Conservation (phyloP, 495 filamentous ascomycete genomes). For the Cercophora sp. region DNA sequence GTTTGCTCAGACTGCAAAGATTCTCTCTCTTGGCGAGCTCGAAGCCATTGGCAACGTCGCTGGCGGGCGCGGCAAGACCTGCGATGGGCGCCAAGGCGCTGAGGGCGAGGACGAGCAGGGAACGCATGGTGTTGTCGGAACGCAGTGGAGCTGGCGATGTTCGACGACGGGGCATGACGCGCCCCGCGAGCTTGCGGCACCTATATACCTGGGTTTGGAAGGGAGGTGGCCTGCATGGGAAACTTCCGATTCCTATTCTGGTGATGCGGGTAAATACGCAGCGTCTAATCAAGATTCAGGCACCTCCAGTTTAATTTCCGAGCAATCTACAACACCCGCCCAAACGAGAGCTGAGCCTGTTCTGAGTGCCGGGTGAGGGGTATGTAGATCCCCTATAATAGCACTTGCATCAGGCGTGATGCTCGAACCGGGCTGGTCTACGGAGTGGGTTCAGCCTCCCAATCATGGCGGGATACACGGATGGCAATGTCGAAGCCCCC, state of each 20-base stretch:
- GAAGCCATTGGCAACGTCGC: not conserved
- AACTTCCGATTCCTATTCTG: not conserved
- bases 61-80: slow-evolving; percentile 28
- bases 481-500: too few species aligned
- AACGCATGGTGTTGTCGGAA: slow-evolving; percentile 26
- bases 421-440: too few species aligned
- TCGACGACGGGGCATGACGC: not conserved
- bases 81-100: slow-evolving; percentile 29
- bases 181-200: not conserved
- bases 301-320: slow-evolving; percentile 8
- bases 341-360: not conserved
- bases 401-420: too few species aligned
- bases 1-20: slow-evolving; percentile 36
- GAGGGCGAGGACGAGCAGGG: slow-evolving; percentile 27
- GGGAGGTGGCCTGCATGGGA: not conserved
- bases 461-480: too few species aligned
- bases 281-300: slow-evolving; percentile 4
- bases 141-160: not conserved
- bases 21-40: slow-evolving; percentile 38
- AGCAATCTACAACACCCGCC: not conserved
- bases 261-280: slow-evolving; percentile 6
- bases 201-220: not conserved
- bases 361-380: not conserved
- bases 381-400: not conserved
- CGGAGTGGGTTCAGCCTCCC: too few species aligned